Evolutionary conservation across 2,329 filamentous ascomycete species (phyloP).

Genomic region (Colletotrichum noveboracense): DNA sequence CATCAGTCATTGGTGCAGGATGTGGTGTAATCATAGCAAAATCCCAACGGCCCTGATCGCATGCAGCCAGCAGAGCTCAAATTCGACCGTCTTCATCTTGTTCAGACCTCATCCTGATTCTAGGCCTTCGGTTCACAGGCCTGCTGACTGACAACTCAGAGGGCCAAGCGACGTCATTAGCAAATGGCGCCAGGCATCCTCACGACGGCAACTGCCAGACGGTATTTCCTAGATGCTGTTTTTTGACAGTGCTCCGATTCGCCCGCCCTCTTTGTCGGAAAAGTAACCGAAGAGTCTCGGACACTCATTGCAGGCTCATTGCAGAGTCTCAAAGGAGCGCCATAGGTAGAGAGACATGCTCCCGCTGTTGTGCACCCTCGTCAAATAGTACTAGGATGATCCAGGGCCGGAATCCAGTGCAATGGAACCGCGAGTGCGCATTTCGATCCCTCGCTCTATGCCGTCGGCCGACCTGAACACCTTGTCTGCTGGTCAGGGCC

Average conservation of each 20-base stretch:
- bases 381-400: background rate
- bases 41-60: conserved; percentile 4
- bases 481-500: background rate
- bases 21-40: background rate
- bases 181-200: background rate
- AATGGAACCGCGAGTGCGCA: background rate
- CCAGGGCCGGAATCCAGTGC: background rate
- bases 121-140: background rate
- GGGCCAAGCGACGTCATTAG: background rate
- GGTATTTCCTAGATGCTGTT: background rate
- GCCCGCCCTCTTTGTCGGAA: background rate
- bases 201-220: background rate
- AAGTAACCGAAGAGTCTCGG: background rate
- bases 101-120: background rate
- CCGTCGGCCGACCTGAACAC: background rate
- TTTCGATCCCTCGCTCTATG: background rate
- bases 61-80: background rate
- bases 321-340: background rate
- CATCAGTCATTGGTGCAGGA: background rate
- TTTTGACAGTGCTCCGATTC: background rate
- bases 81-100: background rate
- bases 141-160: background rate
- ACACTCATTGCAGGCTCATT: background rate
- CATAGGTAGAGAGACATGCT: background rate
- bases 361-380: background rate